Conservation (phyloP, 306 rosid species). For the Amphicarpaea edgeworthii region DNA sequence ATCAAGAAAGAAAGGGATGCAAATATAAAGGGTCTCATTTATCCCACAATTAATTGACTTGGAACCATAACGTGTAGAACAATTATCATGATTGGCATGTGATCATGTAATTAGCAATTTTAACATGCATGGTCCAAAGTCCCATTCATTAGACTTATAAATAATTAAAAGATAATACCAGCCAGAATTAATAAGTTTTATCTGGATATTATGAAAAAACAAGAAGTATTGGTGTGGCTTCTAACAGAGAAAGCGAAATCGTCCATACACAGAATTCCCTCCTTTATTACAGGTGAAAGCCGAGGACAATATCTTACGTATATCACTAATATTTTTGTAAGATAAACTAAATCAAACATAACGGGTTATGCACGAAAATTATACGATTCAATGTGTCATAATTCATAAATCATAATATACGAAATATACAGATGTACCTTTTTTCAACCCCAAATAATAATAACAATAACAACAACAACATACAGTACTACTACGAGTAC, state of each 20-base stretch:
- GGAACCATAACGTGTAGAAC: not conserved
- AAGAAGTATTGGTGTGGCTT: not conserved
- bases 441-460: not conserved
- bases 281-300: not conserved
- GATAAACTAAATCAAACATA: not conserved
- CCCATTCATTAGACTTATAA: not conserved
- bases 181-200: not conserved
- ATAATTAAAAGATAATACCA: not conserved
- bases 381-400: not conserved
- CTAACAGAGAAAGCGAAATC: not conserved
- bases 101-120: not conserved
- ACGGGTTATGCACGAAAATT: not conserved
- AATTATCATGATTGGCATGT: slow-evolving; percentile 1
- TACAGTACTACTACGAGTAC: not conserved
- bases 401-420: too few species aligned
- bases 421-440: not conserved
- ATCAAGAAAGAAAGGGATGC: not conserved
- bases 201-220: not conserved
- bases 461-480: not conserved
- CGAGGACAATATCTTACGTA: not conserved
- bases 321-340: not conserved
- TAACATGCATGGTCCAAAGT: not conserved
- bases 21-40: not conserved
- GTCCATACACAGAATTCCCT: not conserved
- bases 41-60: not conserved